phyloP scores from a whole-genome alignment of 73 alveolate genomes.

The Paramecium sonneborni region DNA sequence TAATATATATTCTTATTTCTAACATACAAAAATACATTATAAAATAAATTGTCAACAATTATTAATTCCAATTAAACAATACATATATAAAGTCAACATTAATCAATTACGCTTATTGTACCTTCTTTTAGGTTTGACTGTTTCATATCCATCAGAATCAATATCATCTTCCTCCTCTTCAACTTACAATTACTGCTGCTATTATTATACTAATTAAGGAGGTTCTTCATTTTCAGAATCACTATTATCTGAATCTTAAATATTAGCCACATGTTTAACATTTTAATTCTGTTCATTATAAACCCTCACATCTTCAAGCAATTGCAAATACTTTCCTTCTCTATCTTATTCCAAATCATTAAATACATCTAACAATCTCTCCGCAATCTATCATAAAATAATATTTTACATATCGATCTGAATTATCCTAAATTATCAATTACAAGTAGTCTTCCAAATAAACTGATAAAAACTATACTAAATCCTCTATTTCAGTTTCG shows the following conservation, averaged over 20 bases:
- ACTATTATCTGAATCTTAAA: not conserved
- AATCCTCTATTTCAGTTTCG: not conserved
- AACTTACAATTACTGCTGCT: not conserved
- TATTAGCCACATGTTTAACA: slow-evolving; percentile 38
- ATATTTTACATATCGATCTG: not conserved
- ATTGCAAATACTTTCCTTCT: not conserved
- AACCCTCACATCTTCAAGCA: not conserved
- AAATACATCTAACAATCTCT: not conserved
- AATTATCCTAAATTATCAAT: not conserved
- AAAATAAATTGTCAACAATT: not conserved
- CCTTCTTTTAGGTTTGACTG: not conserved
- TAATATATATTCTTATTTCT: not conserved
- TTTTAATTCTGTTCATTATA: not conserved
- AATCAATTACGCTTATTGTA: not conserved
- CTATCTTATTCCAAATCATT: slow-evolving; percentile 11
- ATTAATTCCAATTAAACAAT: not conserved
- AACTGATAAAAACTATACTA: not conserved
- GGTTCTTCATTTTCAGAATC: too few relatives aligned
- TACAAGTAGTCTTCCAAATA: not conserved
- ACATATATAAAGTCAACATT: not conserved
- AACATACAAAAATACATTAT: not conserved
- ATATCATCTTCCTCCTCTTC: slow-evolving; percentile 23
- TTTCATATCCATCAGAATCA: not conserved
- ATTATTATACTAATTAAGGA: not conserved
- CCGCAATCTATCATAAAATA: not conserved